Conservation (phyloP, 2,329 filamentous ascomycete genomes). For the Aureobasidium zeae region DNA sequence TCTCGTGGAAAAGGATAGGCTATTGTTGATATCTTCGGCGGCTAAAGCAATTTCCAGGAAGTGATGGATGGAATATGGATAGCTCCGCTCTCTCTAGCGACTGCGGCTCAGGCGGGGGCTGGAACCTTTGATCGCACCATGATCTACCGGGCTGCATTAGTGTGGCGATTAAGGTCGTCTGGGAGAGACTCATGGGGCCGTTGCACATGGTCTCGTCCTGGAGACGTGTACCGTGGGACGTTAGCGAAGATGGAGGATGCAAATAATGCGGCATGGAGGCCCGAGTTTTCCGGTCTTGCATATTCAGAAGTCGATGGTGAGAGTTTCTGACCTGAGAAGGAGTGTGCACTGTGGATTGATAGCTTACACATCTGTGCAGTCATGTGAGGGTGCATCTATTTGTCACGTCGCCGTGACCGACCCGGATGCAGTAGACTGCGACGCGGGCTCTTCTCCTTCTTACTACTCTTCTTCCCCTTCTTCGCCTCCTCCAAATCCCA, state of each 20-base stretch:
- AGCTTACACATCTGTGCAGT: too few species aligned
- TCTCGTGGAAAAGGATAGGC: conserved; percentile 1
- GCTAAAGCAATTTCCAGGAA: conserved; percentile 5
- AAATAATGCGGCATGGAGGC: background rate
- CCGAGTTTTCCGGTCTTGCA: background rate
- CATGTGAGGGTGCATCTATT: too few species aligned
- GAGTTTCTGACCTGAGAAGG: too few species aligned
- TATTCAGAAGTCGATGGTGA: too few species aligned
- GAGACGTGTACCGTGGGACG: background rate
- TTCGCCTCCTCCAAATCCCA: too few species aligned
- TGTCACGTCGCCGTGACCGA: too few species aligned
- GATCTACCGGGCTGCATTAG: conserved; percentile 6
- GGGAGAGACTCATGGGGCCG: background rate
- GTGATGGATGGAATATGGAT: too few species aligned
- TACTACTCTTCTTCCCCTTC: too few species aligned
- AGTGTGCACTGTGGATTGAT: too few species aligned
- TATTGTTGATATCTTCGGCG: conserved; percentile 11
- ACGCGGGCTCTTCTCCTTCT: too few species aligned
- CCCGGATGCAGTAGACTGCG: too few species aligned
- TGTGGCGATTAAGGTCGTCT: conserved; percentile 5
- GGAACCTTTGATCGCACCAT: background rate
- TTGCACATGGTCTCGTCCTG: background rate
- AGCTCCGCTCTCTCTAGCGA: too few species aligned
- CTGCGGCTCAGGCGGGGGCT: conserved; percentile 5
- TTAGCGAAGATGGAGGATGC: background rate